Conservation (phyloP, 2,329 filamentous ascomycete genomes). For the Dactylonectria macrodidyma region DNA sequence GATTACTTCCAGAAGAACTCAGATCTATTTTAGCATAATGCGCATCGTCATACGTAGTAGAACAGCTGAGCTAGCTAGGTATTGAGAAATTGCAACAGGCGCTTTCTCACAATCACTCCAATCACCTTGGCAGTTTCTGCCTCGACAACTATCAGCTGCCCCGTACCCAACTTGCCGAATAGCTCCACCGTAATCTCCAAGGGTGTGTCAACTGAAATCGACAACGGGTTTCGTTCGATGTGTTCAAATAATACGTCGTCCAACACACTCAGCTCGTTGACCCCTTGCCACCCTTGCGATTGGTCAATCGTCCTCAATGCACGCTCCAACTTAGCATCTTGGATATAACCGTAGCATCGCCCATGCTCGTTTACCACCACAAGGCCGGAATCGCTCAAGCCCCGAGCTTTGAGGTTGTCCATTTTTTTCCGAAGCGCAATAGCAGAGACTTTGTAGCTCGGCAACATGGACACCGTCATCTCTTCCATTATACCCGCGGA, state of each 20-base stretch:
- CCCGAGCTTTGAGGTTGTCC: background rate
- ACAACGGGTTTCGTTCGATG: conserved; percentile 22
- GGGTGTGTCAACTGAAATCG: conserved; percentile 16
- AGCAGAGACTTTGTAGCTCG: background rate
- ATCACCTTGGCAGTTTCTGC: conserved; percentile 25
- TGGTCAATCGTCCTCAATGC: background rate
- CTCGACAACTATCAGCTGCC: conserved; percentile 19
- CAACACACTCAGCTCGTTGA: conserved; percentile 14
- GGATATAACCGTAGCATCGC: conserved; percentile 17
- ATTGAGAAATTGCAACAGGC: conserved; percentile 20
- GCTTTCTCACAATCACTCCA: conserved; percentile 17
- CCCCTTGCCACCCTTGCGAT: background rate
- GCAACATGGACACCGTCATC: background rate
- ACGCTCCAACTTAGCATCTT: conserved; percentile 15
- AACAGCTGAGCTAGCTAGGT: background rate
- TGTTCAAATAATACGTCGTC: background rate
- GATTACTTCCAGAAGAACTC: too few relatives aligned
- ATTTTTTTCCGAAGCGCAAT: conserved; percentile 19
- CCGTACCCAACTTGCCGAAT: conserved; percentile 22
- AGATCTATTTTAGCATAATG: too few relatives aligned
- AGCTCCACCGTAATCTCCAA: conserved; percentile 34
- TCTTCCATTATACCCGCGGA: background rate
- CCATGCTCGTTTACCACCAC: conserved; percentile 20
- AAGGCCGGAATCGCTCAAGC: conserved; percentile 22
- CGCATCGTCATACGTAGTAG: too few relatives aligned